Percentiles rank a stretch among this genome's conserved stretches.
These are phyloP conservation scores for Dalbergia cultrata DNA, from an alignment of 306 rosid genomes.

Conservation along the genomic window DNA sequence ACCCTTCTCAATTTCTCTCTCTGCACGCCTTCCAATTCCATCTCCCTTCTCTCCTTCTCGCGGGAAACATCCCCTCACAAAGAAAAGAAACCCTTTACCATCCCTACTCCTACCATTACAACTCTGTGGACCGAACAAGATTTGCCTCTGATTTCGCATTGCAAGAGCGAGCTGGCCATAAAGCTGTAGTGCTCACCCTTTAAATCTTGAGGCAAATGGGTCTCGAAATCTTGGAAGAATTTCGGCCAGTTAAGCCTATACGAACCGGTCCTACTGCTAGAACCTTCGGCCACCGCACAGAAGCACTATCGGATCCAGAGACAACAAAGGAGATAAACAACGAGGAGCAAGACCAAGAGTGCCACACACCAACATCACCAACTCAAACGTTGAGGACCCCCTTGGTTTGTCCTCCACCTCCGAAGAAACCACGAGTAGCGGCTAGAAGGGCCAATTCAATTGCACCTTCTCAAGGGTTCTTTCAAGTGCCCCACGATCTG, in stretches of 20 bases:
- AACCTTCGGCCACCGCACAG: conserved; percentile 28
- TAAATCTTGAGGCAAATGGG: conserved; percentile 51
- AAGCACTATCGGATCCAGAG: conserved; percentile 7
- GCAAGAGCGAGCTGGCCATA: not conserved
- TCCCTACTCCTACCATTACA: not conserved
- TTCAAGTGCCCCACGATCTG: conserved; percentile 63
- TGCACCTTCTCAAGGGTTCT: conserved; percentile 43
- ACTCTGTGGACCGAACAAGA: not conserved
- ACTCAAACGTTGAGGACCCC: conserved; percentile 37
- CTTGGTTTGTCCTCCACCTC: conserved; percentile 73
- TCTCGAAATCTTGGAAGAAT: conserved; percentile 58
- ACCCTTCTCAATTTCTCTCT: conserved; percentile 43
- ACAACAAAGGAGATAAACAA: conserved; percentile 13
- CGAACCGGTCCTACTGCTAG: conserved; percentile 27
- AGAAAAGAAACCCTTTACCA: not conserved
- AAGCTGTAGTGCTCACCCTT: not conserved
- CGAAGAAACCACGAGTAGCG: conserved; percentile 59
- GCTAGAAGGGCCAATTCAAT: conserved; percentile 31
- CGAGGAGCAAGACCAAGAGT: conserved; percentile 31
- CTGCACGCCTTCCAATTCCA: conserved; percentile 47
- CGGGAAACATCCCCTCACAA: not conserved
- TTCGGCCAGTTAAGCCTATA: conserved; percentile 52
- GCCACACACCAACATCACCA: conserved; percentile 59
- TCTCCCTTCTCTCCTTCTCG: not conserved
- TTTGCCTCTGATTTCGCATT: not conserved